phyloP scores from a whole-genome alignment of 805 yeast genomes.

The Teunomyces panamensis region DNA sequence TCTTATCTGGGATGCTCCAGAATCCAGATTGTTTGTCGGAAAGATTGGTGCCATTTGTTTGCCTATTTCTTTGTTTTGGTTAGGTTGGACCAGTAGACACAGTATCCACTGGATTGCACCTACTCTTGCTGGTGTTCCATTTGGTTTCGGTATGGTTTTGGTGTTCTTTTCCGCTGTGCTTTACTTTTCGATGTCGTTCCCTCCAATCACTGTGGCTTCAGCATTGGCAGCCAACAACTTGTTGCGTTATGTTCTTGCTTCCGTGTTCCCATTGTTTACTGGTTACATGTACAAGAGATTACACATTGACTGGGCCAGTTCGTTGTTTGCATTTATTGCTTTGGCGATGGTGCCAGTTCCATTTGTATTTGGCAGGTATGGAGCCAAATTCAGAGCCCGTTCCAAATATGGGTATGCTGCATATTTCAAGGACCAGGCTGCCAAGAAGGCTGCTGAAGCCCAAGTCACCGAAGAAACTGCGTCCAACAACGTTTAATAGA shows the following conservation, averaged over 20 bases:
- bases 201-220: conserved; percentile 77
- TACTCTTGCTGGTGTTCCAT: conserved; percentile 70
- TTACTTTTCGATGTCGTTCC: conserved; percentile 69
- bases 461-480: conserved; percentile 4
- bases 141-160: conserved; percentile 71
- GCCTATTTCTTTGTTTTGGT: conserved; percentile 73
- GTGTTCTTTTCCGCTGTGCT: conserved; percentile 68
- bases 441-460: conserved; percentile 13
- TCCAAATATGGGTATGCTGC: conserved; percentile 65
- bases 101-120: conserved; percentile 77
- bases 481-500: conserved; percentile 5
- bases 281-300: conserved; percentile 76
- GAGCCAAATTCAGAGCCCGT: conserved; percentile 51
- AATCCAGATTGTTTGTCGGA: conserved; percentile 55
- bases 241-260: conserved; percentile 69
- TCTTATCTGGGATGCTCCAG: conserved; percentile 55
- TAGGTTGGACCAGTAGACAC: conserved; percentile 69
- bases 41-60: conserved; percentile 65
- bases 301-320: conserved; percentile 77
- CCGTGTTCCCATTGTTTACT: conserved; percentile 82
- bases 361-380: conserved; percentile 61
- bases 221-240: conserved; percentile 87
- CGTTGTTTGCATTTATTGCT: conserved; percentile 62
- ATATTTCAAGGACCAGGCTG: conserved; percentile 18
- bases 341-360: conserved; percentile 74